Percentiles rank a stretch among this genome's conserved stretches.
Evolutionary conservation across 768 basidiomycete species (phyloP).

Genomic region (Boletellus ananas): DNA sequence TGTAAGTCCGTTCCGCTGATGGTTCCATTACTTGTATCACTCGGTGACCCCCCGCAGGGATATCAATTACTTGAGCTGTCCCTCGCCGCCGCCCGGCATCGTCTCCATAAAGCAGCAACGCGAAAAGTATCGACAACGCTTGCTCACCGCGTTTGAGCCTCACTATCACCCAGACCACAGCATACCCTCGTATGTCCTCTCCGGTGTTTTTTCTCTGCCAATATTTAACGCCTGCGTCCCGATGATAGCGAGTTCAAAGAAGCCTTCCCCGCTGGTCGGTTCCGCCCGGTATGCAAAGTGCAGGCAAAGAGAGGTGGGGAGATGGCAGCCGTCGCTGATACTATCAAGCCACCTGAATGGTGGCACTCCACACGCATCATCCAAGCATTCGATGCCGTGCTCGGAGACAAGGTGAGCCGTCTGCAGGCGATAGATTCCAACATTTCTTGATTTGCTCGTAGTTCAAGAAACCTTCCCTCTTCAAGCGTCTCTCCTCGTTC

Average conservation of each 20-base stretch:
- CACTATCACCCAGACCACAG: slow-evolving; percentile 90
- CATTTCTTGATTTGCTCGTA: slow-evolving; percentile 26
- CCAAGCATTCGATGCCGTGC: slow-evolving; percentile 82
- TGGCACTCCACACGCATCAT: slow-evolving; percentile 92
- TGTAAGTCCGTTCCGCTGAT: slow-evolving; percentile 46
- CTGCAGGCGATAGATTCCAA: not conserved
- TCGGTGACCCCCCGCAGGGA: slow-evolving; percentile 43
- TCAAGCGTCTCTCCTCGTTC: slow-evolving; percentile 80
- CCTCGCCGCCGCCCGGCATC: slow-evolving; percentile 69
- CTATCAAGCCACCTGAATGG: slow-evolving; percentile 89
- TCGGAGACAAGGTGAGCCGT: slow-evolving; percentile 70
- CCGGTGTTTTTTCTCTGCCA: not conserved
- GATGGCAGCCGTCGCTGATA: slow-evolving; percentile 79
- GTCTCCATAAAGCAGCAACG: slow-evolving; percentile 78
- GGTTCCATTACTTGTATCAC: slow-evolving; percentile 4
- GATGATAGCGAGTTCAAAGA: slow-evolving; percentile 82
- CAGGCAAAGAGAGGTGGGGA: slow-evolving; percentile 80
- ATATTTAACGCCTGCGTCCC: slow-evolving; percentile 2
- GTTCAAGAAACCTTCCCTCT: slow-evolving; percentile 85
- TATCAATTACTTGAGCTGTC: slow-evolving; percentile 82
- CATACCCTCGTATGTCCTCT: slow-evolving; percentile 54
- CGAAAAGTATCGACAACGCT: slow-evolving; percentile 70
- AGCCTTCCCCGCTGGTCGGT: slow-evolving; percentile 88
- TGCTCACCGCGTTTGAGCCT: slow-evolving; percentile 75
- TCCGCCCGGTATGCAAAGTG: slow-evolving; percentile 88